Percentiles rank a stretch among this genome's conserved stretches.
phyloP scores from a whole-genome alignment of 306 rosid species.

The Biancaea sappan region DNA sequence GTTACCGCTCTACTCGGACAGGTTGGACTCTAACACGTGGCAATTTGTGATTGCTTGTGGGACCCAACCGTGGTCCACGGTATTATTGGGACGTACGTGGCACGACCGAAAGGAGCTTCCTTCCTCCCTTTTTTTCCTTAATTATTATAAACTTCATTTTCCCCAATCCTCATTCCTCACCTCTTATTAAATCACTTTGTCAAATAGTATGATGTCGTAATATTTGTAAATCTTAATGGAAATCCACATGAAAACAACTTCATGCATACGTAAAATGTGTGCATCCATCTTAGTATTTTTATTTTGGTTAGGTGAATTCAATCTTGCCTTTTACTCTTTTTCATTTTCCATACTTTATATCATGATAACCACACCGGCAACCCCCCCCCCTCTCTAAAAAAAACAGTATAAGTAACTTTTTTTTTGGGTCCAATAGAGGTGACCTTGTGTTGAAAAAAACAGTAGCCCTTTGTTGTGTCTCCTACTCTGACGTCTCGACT shows the following conservation, averaged over 20 bases:
- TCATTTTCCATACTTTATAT: too few relatives aligned
- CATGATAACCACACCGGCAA: too few relatives aligned
- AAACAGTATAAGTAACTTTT: too few relatives aligned
- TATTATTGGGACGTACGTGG: slow-evolving; percentile 34
- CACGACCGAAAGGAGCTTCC: slow-evolving; percentile 37
- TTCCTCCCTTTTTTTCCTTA: background rate
- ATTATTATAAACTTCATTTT: background rate
- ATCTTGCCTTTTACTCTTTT: background rate
- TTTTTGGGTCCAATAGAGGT: too few relatives aligned
- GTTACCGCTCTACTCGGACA: slow-evolving; percentile 27
- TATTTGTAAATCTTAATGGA: background rate
- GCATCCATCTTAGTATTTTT: too few relatives aligned
- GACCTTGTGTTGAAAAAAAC: too few relatives aligned
- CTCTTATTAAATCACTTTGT: background rate
- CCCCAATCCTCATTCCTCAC: too few relatives aligned
- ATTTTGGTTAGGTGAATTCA: too few relatives aligned
- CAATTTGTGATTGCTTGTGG: background rate
- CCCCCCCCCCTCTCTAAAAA: too few relatives aligned
- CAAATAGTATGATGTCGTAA: background rate
- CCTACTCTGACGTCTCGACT: too few relatives aligned
- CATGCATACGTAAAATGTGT: background rate
- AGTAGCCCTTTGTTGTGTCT: too few relatives aligned
- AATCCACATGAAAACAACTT: background rate
- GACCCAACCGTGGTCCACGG: slow-evolving; percentile 1
- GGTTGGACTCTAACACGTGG: slow-evolving; percentile 34